Conservation (phyloP, 148 eudicot species). For the Drosera capensis region DNA sequence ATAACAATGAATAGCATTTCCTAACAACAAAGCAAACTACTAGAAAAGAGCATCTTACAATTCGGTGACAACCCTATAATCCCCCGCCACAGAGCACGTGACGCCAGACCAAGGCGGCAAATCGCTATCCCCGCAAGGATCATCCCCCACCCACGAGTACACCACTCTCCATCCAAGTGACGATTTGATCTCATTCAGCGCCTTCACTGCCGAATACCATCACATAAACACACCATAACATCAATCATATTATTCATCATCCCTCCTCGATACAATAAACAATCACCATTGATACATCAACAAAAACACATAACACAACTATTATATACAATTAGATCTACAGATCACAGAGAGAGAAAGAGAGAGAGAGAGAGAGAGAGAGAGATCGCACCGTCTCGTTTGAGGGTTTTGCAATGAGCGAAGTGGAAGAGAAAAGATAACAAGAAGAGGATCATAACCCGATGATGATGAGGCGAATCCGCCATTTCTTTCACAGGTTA, state of each 20-base stretch:
- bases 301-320: too few species aligned
- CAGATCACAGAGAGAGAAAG: constrained; percentile 4
- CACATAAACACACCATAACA: background rate
- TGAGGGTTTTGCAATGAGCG: constrained; percentile 42
- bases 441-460: constrained; percentile 11
- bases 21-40: background rate
- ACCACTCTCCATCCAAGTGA: constrained; percentile 99
- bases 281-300: too few species aligned
- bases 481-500: too few species aligned
- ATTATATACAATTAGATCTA: background rate
- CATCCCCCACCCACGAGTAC: constrained; percentile 97
- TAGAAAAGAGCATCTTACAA: constrained; percentile 21
- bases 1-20: background rate
- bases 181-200: constrained; percentile 91
- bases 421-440: constrained; percentile 19
- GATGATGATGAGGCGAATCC: too few species aligned
- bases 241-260: background rate
- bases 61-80: constrained; percentile 58
- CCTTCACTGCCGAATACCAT: constrained; percentile 57
- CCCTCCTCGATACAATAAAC: too few species aligned
- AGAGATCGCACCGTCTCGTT: constrained; percentile 34
- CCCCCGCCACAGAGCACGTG: constrained; percentile 48
- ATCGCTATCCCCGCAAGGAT: constrained; percentile 98
- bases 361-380: too few species aligned
- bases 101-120: constrained; percentile 97